phyloP scores from a whole-genome alignment of 768 basidiomycete genomes.

The Hypholoma fasciculare region DNA sequence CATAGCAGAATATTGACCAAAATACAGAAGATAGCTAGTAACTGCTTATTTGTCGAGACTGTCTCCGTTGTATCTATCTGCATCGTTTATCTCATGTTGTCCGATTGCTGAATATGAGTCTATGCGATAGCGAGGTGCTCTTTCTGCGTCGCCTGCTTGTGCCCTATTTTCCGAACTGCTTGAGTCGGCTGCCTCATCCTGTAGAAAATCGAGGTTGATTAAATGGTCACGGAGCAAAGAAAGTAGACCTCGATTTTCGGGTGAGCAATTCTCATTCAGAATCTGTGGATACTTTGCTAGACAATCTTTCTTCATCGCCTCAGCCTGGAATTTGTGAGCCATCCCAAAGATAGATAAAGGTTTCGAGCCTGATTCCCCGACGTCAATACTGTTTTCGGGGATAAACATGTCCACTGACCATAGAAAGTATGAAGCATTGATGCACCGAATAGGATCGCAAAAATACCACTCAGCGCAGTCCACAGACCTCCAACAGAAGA shows the following conservation, averaged over 20 bases:
- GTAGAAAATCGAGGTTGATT: background rate
- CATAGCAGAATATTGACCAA: too few relatives aligned
- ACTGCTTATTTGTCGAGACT: too few relatives aligned
- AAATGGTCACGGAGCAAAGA: background rate
- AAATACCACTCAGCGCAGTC: slow-evolving; percentile 18
- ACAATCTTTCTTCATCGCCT: background rate
- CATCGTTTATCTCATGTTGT: too few relatives aligned
- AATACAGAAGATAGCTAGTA: too few relatives aligned
- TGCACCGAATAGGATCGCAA: slow-evolving; percentile 21
- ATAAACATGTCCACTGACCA: slow-evolving; percentile 2
- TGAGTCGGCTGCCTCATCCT: background rate
- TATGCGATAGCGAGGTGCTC: background rate
- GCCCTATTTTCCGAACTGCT: background rate
- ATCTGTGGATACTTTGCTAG: background rate
- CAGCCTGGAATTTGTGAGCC: background rate
- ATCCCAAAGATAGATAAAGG: background rate
- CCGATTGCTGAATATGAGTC: too few relatives aligned
- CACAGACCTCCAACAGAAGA: slow-evolving; percentile 23
- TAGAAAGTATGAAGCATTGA: slow-evolving; percentile 16
- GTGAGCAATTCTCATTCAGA: background rate
- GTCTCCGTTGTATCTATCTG: too few relatives aligned
- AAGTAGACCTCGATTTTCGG: background rate
- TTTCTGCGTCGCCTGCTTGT: background rate
- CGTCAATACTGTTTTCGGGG: background rate
- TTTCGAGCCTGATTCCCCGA: background rate